Percentiles rank a stretch among this genome's conserved stretches.
Conservation (phyloP, 169 alveolate species). For the Haemoproteus tartakovskyi region DNA sequence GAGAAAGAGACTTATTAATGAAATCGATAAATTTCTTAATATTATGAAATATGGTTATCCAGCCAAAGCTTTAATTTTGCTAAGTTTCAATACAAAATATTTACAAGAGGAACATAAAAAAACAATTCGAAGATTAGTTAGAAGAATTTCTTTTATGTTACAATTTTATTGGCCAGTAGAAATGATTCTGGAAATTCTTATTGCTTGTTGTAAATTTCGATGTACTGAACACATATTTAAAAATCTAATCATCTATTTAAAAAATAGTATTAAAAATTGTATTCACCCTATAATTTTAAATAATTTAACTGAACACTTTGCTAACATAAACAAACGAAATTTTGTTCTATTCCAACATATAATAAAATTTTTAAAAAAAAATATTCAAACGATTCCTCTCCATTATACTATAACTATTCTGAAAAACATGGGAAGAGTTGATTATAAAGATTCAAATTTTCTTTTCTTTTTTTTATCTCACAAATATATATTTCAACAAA, state of each 20-base stretch:
- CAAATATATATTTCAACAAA: neutral
- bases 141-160: conserved; percentile 42
- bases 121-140: conserved; percentile 12
- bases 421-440: conserved; percentile 2
- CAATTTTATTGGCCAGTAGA: conserved; percentile 58
- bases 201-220: conserved; percentile 16
- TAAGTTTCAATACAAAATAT: conserved; percentile 17
- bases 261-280: conserved; percentile 39
- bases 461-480: conserved; percentile 2
- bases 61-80: conserved; percentile 34
- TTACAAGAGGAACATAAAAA: conserved; percentile 29
- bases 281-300: conserved; percentile 13
- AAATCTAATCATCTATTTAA: conserved; percentile 25
- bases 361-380: conserved; percentile 17
- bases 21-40: conserved; percentile 22
- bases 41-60: conserved; percentile 54
- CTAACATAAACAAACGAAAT: neutral
- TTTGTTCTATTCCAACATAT: conserved; percentile 20
- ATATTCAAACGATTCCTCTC: neutral
- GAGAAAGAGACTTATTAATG: conserved; percentile 31
- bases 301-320: conserved; percentile 4
- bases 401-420: conserved; percentile 4
- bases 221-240: conserved; percentile 4
- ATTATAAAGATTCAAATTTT: conserved; percentile 4
- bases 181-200: conserved; percentile 20